Percentiles rank a stretch among this genome's conserved stretches.
phyloP scores from a whole-genome alignment of 345 rosid species.

The Kandelia obovata region DNA sequence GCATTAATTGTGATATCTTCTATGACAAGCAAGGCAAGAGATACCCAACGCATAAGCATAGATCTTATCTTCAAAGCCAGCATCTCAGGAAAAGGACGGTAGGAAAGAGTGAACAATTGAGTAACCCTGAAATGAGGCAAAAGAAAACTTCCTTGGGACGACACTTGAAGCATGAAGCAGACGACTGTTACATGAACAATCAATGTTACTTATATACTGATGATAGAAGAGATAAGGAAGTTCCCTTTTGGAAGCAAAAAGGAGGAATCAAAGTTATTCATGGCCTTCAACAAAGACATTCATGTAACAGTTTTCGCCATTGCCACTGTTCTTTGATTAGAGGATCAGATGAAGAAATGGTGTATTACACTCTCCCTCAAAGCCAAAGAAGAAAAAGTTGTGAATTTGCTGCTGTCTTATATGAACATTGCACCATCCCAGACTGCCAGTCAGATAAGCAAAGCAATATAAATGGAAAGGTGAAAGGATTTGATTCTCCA shows the following conservation, averaged over 20 bases:
- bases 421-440: constrained; percentile 19
- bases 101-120: constrained; percentile 5
- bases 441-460: constrained; percentile 12
- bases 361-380: constrained; percentile 5
- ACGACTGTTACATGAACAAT: constrained; percentile 30
- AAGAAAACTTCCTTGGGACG: constrained; percentile 2
- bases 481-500: constrained; percentile 7
- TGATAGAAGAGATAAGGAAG: constrained; percentile 12
- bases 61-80: constrained; percentile 15
- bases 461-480: constrained; percentile 7
- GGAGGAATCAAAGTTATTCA: background rate
- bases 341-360: constrained; percentile 21
- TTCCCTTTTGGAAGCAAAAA: background rate
- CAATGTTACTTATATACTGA: constrained; percentile 18
- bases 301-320: background rate
- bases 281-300: constrained; percentile 3
- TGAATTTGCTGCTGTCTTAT: constrained; percentile 16
- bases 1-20: constrained; percentile 30
- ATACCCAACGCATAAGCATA: constrained; percentile 21
- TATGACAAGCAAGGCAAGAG: constrained; percentile 30
- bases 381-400: constrained; percentile 25
- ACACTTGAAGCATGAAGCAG: constrained; percentile 10
- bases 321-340: background rate
- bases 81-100: constrained; percentile 16
- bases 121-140: constrained; percentile 6